Evolutionary conservation across 2,329 filamentous ascomycete species (phyloP).

Genomic region (Orbilia brochopaga): DNA sequence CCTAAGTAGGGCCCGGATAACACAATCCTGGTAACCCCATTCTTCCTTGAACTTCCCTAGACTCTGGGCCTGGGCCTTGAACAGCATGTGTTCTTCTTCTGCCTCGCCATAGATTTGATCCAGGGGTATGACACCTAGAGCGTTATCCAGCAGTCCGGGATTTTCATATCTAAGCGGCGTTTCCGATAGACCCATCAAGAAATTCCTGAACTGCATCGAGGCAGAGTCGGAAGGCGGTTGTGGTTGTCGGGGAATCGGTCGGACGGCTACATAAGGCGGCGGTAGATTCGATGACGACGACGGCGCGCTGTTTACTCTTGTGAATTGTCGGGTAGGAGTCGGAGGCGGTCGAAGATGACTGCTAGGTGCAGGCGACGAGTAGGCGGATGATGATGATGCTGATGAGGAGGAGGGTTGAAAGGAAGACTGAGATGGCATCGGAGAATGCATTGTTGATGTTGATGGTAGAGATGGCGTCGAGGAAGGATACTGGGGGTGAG

Average conservation of each 20-base stretch:
- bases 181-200: conserved; percentile 81
- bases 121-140: conserved; percentile 81
- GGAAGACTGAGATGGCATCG: conserved; percentile 21
- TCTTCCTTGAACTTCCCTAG: conserved; percentile 81
- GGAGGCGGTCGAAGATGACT: conserved; percentile 50
- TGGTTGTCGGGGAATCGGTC: conserved; percentile 65
- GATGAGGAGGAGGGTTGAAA: conserved; percentile 55
- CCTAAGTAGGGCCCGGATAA: conserved; percentile 84
- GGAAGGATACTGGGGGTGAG: conserved; percentile 35
- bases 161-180: conserved; percentile 97
- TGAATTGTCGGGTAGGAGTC: conserved; percentile 54
- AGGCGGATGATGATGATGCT: conserved; percentile 62
- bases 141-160: conserved; percentile 90
- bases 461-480: conserved; percentile 46
- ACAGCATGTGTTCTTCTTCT: conserved; percentile 87
- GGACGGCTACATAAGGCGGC: conserved; percentile 68
- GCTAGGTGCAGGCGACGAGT: conserved; percentile 61
- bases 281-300: conserved; percentile 57
- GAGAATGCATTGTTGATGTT: conserved; percentile 52
- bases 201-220: conserved; percentile 77
- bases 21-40: conserved; percentile 98
- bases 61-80: conserved; percentile 85
- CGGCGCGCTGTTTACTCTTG: conserved; percentile 54
- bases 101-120: conserved; percentile 92
- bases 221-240: conserved; percentile 74